A percentile compares a stretch with the other conserved stretches of the same genome.
phyloP scores from a whole-genome alignment of 495 filamentous ascomycete genomes.

The Xanthoparmelia taractica region DNA sequence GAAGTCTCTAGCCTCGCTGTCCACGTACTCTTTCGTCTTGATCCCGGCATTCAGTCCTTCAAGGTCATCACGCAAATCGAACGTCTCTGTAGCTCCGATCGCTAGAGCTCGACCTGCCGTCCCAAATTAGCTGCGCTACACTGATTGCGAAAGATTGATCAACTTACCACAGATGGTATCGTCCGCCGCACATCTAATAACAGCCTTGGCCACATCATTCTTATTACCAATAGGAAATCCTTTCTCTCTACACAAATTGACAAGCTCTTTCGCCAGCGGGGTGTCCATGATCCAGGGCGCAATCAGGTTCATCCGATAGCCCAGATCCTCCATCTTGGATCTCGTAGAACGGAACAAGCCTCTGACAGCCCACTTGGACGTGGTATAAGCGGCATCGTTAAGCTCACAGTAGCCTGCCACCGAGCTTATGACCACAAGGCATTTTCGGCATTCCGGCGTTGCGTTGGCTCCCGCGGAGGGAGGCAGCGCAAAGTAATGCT shows the following conservation, averaged over 20 bases:
- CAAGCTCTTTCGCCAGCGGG: conserved; percentile 9
- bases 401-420: conserved; percentile 30
- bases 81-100: conserved; percentile 7
- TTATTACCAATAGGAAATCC: conserved; percentile 10
- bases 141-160: too few species aligned
- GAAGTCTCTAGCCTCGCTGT: conserved; percentile 9
- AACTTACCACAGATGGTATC: conserved; percentile 11
- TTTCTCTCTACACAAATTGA: background rate
- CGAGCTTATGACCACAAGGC: conserved; percentile 29
- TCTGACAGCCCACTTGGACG: conserved; percentile 31
- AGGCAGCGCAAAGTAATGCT: conserved; percentile 17
- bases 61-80: conserved; percentile 16
- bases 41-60: conserved; percentile 16
- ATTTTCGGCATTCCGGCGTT: conserved; percentile 6
- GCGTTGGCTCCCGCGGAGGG: background rate
- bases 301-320: conserved; percentile 15
- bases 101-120: conserved; percentile 12
- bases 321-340: conserved; percentile 13
- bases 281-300: conserved; percentile 24
- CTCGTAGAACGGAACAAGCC: conserved; percentile 23
- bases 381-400: conserved; percentile 25
- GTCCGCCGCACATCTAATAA: conserved; percentile 14
- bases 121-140: background rate
- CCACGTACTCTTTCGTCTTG: conserved; percentile 5
- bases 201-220: conserved; percentile 8